Conservation (phyloP, 192 early-diverging fungal species). For the Chytriomyces sp. region DNA sequence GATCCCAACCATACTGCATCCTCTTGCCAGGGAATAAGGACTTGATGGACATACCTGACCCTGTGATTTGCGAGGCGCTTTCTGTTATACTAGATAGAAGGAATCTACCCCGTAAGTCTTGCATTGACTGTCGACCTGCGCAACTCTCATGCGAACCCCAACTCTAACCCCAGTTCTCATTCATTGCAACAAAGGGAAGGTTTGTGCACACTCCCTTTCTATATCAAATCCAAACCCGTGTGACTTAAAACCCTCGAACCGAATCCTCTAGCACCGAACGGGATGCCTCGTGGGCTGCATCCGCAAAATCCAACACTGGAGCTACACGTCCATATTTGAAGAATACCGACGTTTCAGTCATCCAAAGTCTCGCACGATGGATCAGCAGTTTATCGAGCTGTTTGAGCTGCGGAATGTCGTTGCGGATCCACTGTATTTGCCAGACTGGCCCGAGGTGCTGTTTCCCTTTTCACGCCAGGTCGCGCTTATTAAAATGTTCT, state of each 20-base stretch:
- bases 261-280: constrained; percentile 74
- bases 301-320: constrained; percentile 93
- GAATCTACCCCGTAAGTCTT: constrained; percentile 52
- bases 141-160: no score
- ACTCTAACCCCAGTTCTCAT: constrained; percentile 67
- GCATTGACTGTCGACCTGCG: no score
- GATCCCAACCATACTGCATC: no score
- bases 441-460: constrained; percentile 53
- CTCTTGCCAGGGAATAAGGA: constrained; percentile 38
- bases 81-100: constrained; percentile 48
- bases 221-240: no score
- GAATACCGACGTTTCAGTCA: constrained; percentile 89
- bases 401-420: constrained; percentile 53
- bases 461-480: no score
- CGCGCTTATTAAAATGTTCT: no score
- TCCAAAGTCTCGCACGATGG: constrained; percentile 56
- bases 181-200: constrained; percentile 99
- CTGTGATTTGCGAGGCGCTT: constrained; percentile 53
- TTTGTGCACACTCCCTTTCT: constrained; percentile 36
- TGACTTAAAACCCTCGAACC: not conserved
- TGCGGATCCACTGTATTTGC: constrained; percentile 45
- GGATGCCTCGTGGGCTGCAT: constrained; percentile 95
- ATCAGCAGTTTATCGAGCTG: constrained; percentile 64
- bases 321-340: constrained; percentile 93
- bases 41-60: constrained; percentile 59